Evolutionary conservation across 2,329 filamentous ascomycete genomes (phyloP), one percentile per base, ranked within the genome.

Genomic region (Neoascochyta sp.): DNA sequence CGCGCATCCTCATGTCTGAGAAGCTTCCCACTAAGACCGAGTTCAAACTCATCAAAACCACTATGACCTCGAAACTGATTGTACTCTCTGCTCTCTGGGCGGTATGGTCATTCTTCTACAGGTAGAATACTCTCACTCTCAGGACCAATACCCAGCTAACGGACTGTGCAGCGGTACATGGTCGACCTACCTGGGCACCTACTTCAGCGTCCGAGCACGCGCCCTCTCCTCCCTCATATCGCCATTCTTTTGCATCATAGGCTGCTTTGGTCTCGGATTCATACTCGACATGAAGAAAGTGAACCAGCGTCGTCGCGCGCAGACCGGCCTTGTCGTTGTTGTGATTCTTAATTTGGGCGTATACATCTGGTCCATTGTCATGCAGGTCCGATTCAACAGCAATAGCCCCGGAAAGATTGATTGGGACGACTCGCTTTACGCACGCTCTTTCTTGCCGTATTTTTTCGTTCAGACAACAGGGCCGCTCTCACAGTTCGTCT

Each of bases 281-380:
- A 64, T 92, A 73, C 67, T 78, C 81, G 32, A 69, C 63, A 47
- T 84, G 76, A 32, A 93, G 63, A 15, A 83, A 78, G 41, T 76
- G 67, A 7, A 84, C 75, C 45, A 75, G 43, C 52, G 69, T 7
- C 65, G 68, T 12, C 61, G 69, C 9, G 69, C 68, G 10, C 68
- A 71, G 34, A 34, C 67, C 4, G 68, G 68, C 26, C 60, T 72
- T 5, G 65, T 64, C 36, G 64, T 57, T 3, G 67, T 71, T 4
- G 62, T 68, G 3, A 47, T 66, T n/a, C 60, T 69, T 5, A 72
- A 71, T 24, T 39, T 66, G 4, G 68, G 64, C n/a, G 68, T 70
- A 1, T 71, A 71, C 29, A 66, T 71, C 36, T 71, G 68, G 69
- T 70, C 68, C 1, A 69, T 71, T 29, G 52, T 69, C 12, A 71